These are phyloP conservation scores for Populus alba DNA, from an alignment of 345 rosid species.

Conservation along the genomic window DNA sequence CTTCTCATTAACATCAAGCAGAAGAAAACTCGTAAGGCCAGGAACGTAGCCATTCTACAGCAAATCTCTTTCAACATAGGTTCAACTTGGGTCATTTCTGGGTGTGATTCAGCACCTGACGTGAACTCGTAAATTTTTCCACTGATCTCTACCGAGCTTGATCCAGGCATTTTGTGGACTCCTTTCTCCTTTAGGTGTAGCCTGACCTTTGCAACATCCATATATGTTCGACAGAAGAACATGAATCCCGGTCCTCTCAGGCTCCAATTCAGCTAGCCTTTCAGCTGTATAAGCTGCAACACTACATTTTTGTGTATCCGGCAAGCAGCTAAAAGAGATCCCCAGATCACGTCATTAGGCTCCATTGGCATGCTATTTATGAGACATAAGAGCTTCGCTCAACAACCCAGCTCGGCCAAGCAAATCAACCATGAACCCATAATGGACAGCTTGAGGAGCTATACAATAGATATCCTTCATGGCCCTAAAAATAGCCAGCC, in stretches of 20 bases:
- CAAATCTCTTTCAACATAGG: slow-evolving; percentile 49
- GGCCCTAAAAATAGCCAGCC: slow-evolving; percentile 51
- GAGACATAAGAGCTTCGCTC: slow-evolving; percentile 46
- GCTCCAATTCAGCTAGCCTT: slow-evolving; percentile 35
- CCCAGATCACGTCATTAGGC: slow-evolving; percentile 70
- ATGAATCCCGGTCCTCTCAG: slow-evolving; percentile 43
- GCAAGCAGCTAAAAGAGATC: slow-evolving; percentile 60
- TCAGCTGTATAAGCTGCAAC: slow-evolving; percentile 54
- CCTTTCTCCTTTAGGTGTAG: slow-evolving; percentile 55
- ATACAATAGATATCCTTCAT: slow-evolving; percentile 51
- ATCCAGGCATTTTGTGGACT: slow-evolving; percentile 50
- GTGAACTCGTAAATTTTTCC: slow-evolving; percentile 53
- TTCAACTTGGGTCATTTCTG: slow-evolving; percentile 41
- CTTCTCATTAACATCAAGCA: slow-evolving; percentile 56
- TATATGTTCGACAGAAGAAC: slow-evolving; percentile 58
- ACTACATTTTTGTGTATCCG: slow-evolving; percentile 44
- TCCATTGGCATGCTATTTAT: slow-evolving; percentile 52
- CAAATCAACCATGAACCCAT: slow-evolving; percentile 73
- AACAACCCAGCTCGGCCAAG: slow-evolving; percentile 65
- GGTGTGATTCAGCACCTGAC: slow-evolving; percentile 55
- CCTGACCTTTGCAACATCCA: slow-evolving; percentile 57
- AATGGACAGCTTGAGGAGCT: slow-evolving; percentile 51
- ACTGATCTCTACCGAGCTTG: slow-evolving; percentile 41
- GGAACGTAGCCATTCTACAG: slow-evolving; percentile 49
- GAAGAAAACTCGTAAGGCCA: slow-evolving; percentile 45